Conservation (phyloP, 805 yeast species). For the Yarrowia divulgata region DNA sequence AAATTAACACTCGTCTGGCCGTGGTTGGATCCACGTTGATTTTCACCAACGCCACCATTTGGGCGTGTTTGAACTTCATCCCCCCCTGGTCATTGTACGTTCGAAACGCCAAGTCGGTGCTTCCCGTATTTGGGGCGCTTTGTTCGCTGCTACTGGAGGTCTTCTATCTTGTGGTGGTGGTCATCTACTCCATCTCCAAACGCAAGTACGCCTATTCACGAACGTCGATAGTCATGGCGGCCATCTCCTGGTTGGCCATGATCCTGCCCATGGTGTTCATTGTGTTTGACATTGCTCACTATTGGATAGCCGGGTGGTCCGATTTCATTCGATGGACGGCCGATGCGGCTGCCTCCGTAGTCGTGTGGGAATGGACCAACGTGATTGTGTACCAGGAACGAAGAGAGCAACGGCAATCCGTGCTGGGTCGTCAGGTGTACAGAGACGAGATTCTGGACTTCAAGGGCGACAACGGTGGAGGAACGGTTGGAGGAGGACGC, state of each 20-base stretch:
- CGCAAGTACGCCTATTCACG: constrained; percentile 57
- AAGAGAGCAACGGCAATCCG: constrained; percentile 60
- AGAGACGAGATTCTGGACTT: constrained; percentile 50
- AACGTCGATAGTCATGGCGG: constrained; percentile 58
- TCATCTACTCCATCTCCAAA: constrained; percentile 54
- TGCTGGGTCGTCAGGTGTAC: constrained; percentile 66
- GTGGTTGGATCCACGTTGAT: constrained; percentile 50
- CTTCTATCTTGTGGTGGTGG: constrained; percentile 49
- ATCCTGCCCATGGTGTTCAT: constrained; percentile 52
- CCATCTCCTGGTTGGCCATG: constrained; percentile 55
- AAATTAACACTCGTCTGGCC: constrained; percentile 49
- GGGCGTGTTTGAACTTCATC: constrained; percentile 44
- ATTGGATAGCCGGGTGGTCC: constrained; percentile 60
- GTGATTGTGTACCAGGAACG: constrained; percentile 61
- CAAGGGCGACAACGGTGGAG: constrained; percentile 40
- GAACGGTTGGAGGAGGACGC: constrained; percentile 13
- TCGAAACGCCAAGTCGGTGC: constrained; percentile 46
- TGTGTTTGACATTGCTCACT: constrained; percentile 52
- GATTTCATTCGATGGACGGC: constrained; percentile 56
- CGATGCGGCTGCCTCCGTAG: constrained; percentile 59
- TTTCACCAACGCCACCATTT: constrained; percentile 48
- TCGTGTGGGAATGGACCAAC: constrained; percentile 72
- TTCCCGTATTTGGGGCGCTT: constrained; percentile 49
- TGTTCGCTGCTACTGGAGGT: constrained; percentile 45
- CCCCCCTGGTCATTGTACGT: constrained; percentile 37